Base-by-base conservation (phyloP, 805 yeast species). In the Yarrowia alimentaria region DNA sequence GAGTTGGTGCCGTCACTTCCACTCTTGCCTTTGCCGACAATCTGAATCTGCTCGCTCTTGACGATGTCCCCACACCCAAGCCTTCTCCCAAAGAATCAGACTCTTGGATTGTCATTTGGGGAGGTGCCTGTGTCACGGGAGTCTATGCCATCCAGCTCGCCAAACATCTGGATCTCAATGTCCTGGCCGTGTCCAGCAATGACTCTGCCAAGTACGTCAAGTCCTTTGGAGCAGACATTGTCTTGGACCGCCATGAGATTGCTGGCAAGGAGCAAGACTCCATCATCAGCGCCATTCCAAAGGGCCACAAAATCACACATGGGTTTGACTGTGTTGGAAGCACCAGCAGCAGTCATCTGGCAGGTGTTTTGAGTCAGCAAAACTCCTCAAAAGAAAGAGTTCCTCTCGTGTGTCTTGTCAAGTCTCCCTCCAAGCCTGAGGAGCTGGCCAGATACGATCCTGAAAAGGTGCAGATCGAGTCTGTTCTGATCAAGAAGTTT, bases 301-400 rank as follows among this genome's bases (percentile, higher is more conserved):
- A 16, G 8, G 21, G 18, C 6, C 47, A 51, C 11, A 16, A 19
- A 0, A 12, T 51, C 8, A 17, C 43, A 3, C 42, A 31, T 14
- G 54, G 48, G 16, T 31, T 51, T 28, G 54, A 51, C 13, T 42
- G 53, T 16, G 53, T 51, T 14, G 40, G 52, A 18, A 42, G 35
- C 16, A 17, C 17, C 22, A 47, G 32, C 7, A 51, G 51, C 8
- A 24, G 30, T 21, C 48, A 22, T 33, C 16, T 45, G 22, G 43
- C 51, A 4, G 47, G 30, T 10, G 43, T 45, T 3, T 25, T 40
- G 4, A 40, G 30, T 32, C 17, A 6, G 12, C 47, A 31, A 16
- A 40, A 40, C 19, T 10, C 12, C n/a, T 18, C 21, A 1, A 6
- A 5, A 2, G 50, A 43, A 30, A 30, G 25, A 9, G 30, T 37